Percentiles rank a stretch among this genome's conserved stretches.
phyloP scores from a whole-genome alignment of 2,329 filamentous ascomycete genomes.

The Colletotrichum lupini region DNA sequence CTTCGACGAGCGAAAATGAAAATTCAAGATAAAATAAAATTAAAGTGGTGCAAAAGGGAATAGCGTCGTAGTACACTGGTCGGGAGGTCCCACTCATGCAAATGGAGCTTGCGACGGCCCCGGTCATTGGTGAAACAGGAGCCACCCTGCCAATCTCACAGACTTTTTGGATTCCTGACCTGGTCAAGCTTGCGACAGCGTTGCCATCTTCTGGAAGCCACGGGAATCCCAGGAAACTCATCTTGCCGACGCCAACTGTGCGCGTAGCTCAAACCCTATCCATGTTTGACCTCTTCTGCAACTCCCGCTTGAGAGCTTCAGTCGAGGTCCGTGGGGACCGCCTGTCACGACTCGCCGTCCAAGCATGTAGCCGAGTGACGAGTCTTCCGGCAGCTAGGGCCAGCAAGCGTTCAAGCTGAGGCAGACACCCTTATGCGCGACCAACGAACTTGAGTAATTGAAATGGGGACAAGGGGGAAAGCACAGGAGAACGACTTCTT shows the following conservation, averaged over 20 bases:
- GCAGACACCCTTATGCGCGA: slow-evolving; percentile 29
- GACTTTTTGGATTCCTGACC: slow-evolving; percentile 51
- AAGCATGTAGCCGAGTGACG: slow-evolving; percentile 29
- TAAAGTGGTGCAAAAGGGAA: slow-evolving; percentile 16
- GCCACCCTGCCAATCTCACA: slow-evolving; percentile 60
- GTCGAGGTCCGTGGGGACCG: slow-evolving; percentile 27
- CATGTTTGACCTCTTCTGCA: slow-evolving; percentile 27
- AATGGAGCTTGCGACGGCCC: slow-evolving; percentile 46
- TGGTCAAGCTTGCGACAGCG: slow-evolving; percentile 57
- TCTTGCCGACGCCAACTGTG: slow-evolving; percentile 28
- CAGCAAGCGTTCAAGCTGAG: slow-evolving; percentile 15
- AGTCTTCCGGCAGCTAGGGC: slow-evolving; percentile 20
- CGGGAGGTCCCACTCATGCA: slow-evolving; percentile 25
- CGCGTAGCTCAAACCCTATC: slow-evolving; percentile 34
- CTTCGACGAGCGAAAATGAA: background rate
- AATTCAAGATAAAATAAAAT: background rate
- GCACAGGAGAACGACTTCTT: background rate
- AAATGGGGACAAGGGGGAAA: background rate
- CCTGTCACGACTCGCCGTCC: slow-evolving; percentile 35
- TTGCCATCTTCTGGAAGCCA: slow-evolving; percentile 55
- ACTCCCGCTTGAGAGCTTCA: slow-evolving; percentile 27
- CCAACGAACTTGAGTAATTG: slow-evolving; percentile 15
- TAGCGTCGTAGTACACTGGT: slow-evolving; percentile 12
- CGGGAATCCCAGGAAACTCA: slow-evolving; percentile 40
- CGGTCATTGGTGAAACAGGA: slow-evolving; percentile 64